These are phyloP conservation scores for Paraglomus brasilianum DNA, from an alignment of 192 early-diverging fungal genomes.

Conservation along the genomic window DNA sequence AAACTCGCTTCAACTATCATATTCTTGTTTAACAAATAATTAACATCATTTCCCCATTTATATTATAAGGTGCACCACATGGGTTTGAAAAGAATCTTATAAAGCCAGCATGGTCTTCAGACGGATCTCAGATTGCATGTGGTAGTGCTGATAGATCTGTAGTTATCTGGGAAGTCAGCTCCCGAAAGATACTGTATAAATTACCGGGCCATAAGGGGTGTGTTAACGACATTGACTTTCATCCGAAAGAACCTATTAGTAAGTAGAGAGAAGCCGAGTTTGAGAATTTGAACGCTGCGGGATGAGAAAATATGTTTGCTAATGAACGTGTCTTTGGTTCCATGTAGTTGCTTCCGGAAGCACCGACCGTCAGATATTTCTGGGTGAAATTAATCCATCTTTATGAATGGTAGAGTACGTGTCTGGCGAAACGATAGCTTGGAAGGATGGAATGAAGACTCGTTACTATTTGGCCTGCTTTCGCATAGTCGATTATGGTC, in stretches of 20 bases:
- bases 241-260: conserved; percentile 80
- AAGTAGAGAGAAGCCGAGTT: conserved; percentile 17
- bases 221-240: conserved; percentile 93
- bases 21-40: not conserved
- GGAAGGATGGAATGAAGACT: no score
- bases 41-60: not conserved
- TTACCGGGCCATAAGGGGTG: conserved; percentile 93
- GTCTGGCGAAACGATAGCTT: no score
- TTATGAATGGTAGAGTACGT: no score
- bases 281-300: not conserved
- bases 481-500: no score
- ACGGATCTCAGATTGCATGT: conserved; percentile 79
- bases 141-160: conserved; percentile 88
- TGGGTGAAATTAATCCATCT: conserved; percentile 81
- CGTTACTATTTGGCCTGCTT: no score
- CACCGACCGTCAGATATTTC: conserved; percentile 84
- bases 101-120: conserved; percentile 83
- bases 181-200: conserved; percentile 86
- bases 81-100: conserved; percentile 95
- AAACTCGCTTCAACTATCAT: not conserved
- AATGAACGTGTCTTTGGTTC: conserved; percentile 20
- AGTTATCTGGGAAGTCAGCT: conserved; percentile 83
- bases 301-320: not conserved
- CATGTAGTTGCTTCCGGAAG: conserved; percentile 71
- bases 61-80: conserved; percentile 76